phyloP scores from a whole-genome alignment of 306 rosid species.

The Dalbergia oliveri region DNA sequence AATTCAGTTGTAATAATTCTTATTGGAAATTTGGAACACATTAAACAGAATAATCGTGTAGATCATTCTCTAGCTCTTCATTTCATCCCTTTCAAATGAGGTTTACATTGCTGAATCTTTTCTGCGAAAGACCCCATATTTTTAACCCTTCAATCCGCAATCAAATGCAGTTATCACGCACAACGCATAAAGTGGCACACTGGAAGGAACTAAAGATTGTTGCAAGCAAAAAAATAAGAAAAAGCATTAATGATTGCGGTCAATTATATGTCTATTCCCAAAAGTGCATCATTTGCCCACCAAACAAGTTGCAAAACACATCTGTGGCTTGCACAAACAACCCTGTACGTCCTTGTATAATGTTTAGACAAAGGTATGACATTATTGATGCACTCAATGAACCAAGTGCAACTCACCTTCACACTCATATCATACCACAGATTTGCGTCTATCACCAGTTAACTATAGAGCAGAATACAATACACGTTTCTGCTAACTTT shows the following conservation, averaged over 20 bases:
- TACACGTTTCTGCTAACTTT: background rate
- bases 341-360: conserved; percentile 1
- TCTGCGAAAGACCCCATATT: background rate
- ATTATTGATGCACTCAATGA: conserved; percentile 31
- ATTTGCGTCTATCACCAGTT: background rate
- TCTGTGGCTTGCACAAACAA: conserved; percentile 33
- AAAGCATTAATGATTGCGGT: conserved; percentile 31
- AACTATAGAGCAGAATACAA: no score
- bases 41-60: background rate
- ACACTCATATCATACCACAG: conserved; percentile 9
- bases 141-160: conserved; percentile 50
- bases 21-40: no score
- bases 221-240: conserved; percentile 31
- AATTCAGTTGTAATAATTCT: background rate
- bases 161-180: conserved; percentile 64
- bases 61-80: background rate
- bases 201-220: conserved; percentile 37
- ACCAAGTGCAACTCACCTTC: conserved; percentile 34
- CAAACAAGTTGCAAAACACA: conserved; percentile 30
- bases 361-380: conserved; percentile 1
- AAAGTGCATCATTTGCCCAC: conserved; percentile 42
- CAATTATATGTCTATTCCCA: conserved; percentile 33
- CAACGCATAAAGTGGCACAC: conserved; percentile 33
- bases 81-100: conserved; percentile 33
- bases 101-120: conserved; percentile 37